Base-by-base conservation (phyloP, 768 basidiomycete species). In the Chalciporus sphaerocephalus region DNA sequence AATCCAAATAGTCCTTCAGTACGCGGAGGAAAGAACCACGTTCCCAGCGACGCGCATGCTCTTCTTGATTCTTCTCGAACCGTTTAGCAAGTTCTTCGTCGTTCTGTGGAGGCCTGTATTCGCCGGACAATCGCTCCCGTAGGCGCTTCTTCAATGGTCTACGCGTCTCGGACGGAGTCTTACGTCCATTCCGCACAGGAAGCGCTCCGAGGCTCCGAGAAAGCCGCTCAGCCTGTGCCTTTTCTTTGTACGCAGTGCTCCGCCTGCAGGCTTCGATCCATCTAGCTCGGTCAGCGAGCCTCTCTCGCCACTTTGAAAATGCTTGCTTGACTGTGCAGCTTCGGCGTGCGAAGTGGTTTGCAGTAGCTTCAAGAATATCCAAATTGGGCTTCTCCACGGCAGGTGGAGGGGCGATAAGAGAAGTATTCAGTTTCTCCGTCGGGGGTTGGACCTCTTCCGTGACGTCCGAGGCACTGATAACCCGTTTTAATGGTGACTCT, bases 1-100 rank as follows among this genome's bases (percentile, higher is more conserved):
- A 34, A 57, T 60, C 41, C 69, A 68, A 40, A 79, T 63, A 48
- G 66, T 62, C 40, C 72, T 21, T 45, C 1, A 67, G 42, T 2
- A 54, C 44, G 25, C 24, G 60, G 6, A 87, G 71, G 68, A 90
- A 89, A 0, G 88, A 81, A 12, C 84, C 83, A 38, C 71, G 74
- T 0, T 83, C 79, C 89, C 89, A 92, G 30, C 87, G 79, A 11
- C 74, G 75, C 51, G 80, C 75, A 47, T 87, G 80, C 48, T 85
- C 82, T 63, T 78, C 75, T 47, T 83, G 78, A 53, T 87, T 90
- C 87, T 86, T 79, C 72, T 79, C 79, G 55, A 87, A 75, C 44
- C 83, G 74, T 60, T 62, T 74, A 12, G 78, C 82, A 40, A 87
- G 71, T 25, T 80, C 80, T 48, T 81, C 82, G 46, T 86, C 86